Percentiles rank a stretch among this genome's conserved stretches.
Conservation (phyloP, 768 basidiomycete genomes). For the Basidioascus undulatus region DNA sequence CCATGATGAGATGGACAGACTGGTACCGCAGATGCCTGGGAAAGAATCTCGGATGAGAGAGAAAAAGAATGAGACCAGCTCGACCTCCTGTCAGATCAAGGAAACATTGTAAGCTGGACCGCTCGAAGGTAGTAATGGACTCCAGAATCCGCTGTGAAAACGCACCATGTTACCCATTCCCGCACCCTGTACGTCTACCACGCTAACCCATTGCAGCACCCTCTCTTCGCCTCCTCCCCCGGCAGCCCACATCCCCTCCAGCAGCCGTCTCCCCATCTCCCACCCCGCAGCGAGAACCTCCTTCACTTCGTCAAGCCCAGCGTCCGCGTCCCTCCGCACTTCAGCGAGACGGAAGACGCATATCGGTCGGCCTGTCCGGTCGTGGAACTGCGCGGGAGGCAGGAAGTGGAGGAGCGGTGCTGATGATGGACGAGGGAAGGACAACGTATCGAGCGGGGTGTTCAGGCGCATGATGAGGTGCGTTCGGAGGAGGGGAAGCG, state of each 20-base stretch:
- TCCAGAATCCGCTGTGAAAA: not conserved
- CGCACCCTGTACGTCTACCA: slow-evolving; percentile 11
- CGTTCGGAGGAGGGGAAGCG: slow-evolving; percentile 8
- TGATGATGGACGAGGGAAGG: not conserved
- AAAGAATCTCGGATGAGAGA: slow-evolving; percentile 12
- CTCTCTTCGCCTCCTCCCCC: not conserved
- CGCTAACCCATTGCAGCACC: slow-evolving; percentile 10
- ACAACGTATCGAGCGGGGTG: slow-evolving; percentile 4
- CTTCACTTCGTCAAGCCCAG: slow-evolving; percentile 10
- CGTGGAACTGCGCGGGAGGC: slow-evolving; percentile 10
- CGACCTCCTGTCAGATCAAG: slow-evolving; percentile 9
- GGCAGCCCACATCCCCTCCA: slow-evolving; percentile 4
- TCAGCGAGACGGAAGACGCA: slow-evolving; percentile 9
- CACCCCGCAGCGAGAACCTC: slow-evolving; percentile 8
- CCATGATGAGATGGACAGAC: not conserved
- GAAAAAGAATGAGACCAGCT: slow-evolving; percentile 13
- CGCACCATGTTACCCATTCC: slow-evolving; percentile 10
- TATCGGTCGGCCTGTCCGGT: slow-evolving; percentile 10
- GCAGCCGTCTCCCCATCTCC: slow-evolving; percentile 10
- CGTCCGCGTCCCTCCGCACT: slow-evolving; percentile 10
- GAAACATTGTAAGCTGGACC: not conserved
- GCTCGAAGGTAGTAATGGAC: not conserved
- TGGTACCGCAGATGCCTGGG: slow-evolving; percentile 10
- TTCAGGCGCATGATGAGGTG: slow-evolving; percentile 9
- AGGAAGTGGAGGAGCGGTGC: slow-evolving; percentile 4